Percentiles rank a stretch among this genome's conserved stretches.
Evolutionary conservation across 1,284 basidiomycete species (phyloP).

Genomic region (Marasmius fiardii): DNA sequence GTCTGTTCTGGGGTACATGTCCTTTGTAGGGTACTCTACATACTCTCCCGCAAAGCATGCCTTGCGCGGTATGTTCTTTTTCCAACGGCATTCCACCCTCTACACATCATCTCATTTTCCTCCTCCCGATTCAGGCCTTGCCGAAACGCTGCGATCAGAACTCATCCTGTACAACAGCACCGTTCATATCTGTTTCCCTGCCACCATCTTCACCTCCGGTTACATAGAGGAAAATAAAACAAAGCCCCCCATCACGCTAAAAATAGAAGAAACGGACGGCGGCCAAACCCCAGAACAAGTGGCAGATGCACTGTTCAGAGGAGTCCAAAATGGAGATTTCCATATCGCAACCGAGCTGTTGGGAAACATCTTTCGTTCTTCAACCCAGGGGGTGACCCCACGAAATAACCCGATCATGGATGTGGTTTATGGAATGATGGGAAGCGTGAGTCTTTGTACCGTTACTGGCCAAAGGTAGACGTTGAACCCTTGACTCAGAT

Average conservation of each 20-base stretch:
- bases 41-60: conserved; percentile 1
- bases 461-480: not conserved
- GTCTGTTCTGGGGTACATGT: conserved; percentile 1
- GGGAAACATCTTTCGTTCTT: conserved; percentile 66
- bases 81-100: not conserved
- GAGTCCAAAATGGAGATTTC: conserved; percentile 68
- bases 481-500: conserved; percentile 31
- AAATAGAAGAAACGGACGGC: conserved; percentile 80
- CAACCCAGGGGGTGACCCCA: conserved; percentile 68
- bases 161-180: conserved; percentile 77
- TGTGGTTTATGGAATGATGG: conserved; percentile 34
- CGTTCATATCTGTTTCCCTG: conserved; percentile 87
- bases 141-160: conserved; percentile 84
- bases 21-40: not conserved
- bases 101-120: not conserved
- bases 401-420: conserved; percentile 61
- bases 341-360: conserved; percentile 78
- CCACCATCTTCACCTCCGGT: conserved; percentile 83
- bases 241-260: conserved; percentile 78
- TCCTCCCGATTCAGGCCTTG: conserved; percentile 66
- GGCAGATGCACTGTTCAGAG: conserved; percentile 28
- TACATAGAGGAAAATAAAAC: conserved; percentile 77
- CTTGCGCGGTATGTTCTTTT: not conserved
- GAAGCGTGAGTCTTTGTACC: conserved; percentile 27
- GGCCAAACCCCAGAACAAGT: conserved; percentile 57